Percentiles rank a stretch among this genome's conserved stretches.
Evolutionary conservation across 225 moss, liverwort and hornwort genomes (phyloP).

Genomic region (Pseudisothecium myosuroides): DNA sequence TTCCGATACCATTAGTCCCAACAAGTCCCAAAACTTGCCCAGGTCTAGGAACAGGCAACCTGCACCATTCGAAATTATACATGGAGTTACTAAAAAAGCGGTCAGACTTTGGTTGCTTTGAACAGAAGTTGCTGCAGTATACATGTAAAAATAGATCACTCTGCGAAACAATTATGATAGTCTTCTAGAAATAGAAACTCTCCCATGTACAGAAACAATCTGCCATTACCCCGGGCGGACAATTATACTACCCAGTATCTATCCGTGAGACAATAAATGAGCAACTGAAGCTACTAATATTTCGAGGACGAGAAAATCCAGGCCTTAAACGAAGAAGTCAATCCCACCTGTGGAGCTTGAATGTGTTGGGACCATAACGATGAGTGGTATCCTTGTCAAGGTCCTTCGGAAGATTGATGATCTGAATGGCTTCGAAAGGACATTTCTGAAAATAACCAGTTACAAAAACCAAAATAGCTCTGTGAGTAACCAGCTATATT

Average conservation of each 20-base stretch:
- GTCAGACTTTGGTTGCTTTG: background rate
- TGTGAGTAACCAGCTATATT: background rate
- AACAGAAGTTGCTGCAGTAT: background rate
- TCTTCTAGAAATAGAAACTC: background rate
- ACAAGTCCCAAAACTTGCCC: conserved; percentile 95
- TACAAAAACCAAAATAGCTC: background rate
- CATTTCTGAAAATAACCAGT: conserved; percentile 58
- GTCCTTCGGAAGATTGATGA: conserved; percentile 91
- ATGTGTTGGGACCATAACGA: conserved; percentile 95
- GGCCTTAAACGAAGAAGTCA: background rate
- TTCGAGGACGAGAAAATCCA: background rate
- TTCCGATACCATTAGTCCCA: conserved; percentile 94
- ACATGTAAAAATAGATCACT: background rate
- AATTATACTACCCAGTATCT: background rate
- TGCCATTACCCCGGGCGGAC: background rate
- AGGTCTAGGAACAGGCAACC: conserved; percentile 93
- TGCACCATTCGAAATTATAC: conserved; percentile 15
- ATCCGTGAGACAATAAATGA: background rate
- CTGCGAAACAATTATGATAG: background rate
- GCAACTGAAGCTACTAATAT: background rate
- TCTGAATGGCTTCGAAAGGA: conserved; percentile 94
- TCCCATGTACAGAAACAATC: background rate
- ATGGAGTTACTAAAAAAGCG: background rate
- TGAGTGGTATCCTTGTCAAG: conserved; percentile 96
- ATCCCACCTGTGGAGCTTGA: conserved; percentile 87